Evolutionary conservation across 2,329 filamentous ascomycete species (phyloP), one percentile per base, ranked within the genome.

Genomic region (Herpotrichia juniperi): DNA sequence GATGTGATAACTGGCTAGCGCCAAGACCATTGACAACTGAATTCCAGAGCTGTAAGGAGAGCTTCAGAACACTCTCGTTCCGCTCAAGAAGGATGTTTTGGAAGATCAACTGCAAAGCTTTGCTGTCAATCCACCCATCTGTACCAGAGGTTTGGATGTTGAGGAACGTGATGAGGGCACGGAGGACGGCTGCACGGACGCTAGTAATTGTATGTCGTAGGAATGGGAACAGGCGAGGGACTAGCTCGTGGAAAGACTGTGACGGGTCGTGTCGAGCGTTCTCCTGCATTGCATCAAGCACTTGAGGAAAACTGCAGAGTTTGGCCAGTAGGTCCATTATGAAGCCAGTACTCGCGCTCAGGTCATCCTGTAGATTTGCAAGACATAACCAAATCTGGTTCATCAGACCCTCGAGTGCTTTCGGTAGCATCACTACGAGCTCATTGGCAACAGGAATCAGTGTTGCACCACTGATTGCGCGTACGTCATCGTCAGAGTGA

Each of bases 301-400:
- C 93, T 76, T 96, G 86, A 0, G 90, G 90, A 78, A 97, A 99
- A 57, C 92, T 89, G 77, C 94, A 99, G 1, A 99, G 85, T 54
- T 94, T 97, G 12, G 96, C 94, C 16, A 99, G 82, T 34, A 99
- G 83, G 72, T 99, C 96, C 96, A 99, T 99, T 48, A 99, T 96
- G 50, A 92, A 96, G 42, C 94, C 94, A 9, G 96, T 99, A 72
- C 94, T 97, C 3, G 94, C 94, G 72, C 93, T 97, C 16, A 99
- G 81, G 69, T 99, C 94, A 69, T 99, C 94, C 59, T 93, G 93
- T n/a, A 99, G 80, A 69, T 96, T 96, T 3, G 93, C 96, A 21
- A 99, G 80, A 77, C 94, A 97, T 67, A 96, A 90, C 94, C 94
- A 99, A 24, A 99, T 93, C 53, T 97, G 96, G 68, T 90, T 88